Evolutionary conservation across 2,329 filamentous ascomycete genomes (phyloP), one percentile per base, ranked within the genome.

Genomic region (Hypocrella siamensis): DNA sequence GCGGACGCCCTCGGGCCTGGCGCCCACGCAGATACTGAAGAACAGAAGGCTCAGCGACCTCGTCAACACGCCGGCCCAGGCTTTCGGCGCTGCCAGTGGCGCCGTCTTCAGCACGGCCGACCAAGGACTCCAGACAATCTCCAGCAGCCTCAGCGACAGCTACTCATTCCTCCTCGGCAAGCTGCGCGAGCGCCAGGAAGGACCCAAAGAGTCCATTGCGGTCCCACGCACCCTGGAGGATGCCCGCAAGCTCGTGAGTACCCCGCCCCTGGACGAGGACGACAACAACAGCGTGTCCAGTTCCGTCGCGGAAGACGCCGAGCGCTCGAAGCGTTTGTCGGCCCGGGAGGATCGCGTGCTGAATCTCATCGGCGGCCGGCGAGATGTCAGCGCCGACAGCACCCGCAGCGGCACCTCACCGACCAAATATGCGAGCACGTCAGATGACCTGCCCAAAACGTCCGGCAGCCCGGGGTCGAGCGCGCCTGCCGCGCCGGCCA

Each of bases 151-250:
- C 4, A 86, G 88, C 37, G 85, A 83, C 46, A 94, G 85, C 49
- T 92, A 94, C 57, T 90, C 85, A 37, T 93, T 96, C 50, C 61
- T 98, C 17, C 74, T 98, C 33, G 88, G 88, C 12, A 82, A 85
- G 42, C 64, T 94, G 15, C 83, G 80, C 38, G 85, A 93, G 51
- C 65, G 75, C 43, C 58, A 72, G 48, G 52, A 65, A 10, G 42
- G 48, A 10, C 47, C 53, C 7, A 47, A 49, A 18, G 51, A 56
- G 17, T 58, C 67, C 12, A 65, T 75, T 3, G 56, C 73, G 6
- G 66, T 93, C 1, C 90, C 90, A 2, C 88, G 83, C 46, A 98
- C 90, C 2, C 62, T 98, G 0, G 90, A 93, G 44, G 90, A 98
- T 46, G 90, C 88, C 12, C 70, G 85, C 29, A 88, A 85, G 50